phyloP scores from a whole-genome alignment of 2,329 filamentous ascomycete genomes.

The Graphilbum ipis-grandicollis region DNA sequence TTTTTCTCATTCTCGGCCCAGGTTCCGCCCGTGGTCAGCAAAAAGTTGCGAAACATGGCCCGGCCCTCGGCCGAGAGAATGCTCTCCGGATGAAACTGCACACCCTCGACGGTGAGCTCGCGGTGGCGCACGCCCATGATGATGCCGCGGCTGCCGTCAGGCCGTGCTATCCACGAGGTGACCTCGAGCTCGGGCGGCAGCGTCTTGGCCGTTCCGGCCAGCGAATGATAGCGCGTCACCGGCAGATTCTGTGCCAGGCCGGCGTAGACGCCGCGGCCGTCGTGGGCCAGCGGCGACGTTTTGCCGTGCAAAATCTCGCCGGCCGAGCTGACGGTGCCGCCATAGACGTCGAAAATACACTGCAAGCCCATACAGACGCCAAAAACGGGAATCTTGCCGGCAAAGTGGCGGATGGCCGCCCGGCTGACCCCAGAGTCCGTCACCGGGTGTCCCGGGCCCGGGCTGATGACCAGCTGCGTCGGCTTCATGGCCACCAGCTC shows the following conservation, averaged over 20 bases:
- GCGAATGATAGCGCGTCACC: constrained; percentile 89
- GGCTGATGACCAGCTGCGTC: constrained; percentile 87
- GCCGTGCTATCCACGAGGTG: constrained; percentile 70
- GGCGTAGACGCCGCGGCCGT: constrained; percentile 79
- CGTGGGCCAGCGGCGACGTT: constrained; percentile 79
- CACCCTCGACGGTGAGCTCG: constrained; percentile 77
- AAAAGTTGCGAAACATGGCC: constrained; percentile 81
- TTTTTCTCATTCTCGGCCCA: constrained; percentile 61
- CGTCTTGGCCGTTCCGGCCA: constrained; percentile 79
- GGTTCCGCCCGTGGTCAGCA: constrained; percentile 73
- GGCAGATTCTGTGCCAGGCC: constrained; percentile 65
- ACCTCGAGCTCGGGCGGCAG: constrained; percentile 76
- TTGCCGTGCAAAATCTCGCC: constrained; percentile 96
- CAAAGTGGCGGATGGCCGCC: constrained; percentile 78
- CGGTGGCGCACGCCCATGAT: constrained; percentile 98
- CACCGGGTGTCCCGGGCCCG: constrained; percentile 81
- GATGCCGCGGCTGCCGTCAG: constrained; percentile 62
- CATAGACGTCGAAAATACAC: constrained; percentile 90
- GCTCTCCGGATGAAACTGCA: constrained; percentile 96
- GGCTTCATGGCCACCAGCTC: constrained; percentile 71
- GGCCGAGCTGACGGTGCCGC: constrained; percentile 77
- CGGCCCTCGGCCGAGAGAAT: constrained; percentile 84
- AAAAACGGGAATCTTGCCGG: constrained; percentile 84
- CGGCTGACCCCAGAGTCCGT: constrained; percentile 89
- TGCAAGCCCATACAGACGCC: constrained; percentile 99